Evolutionary conservation across 2,329 filamentous ascomycete genomes (phyloP), one percentile per base, ranked within the genome.

Genomic region (Periconia sp.): DNA sequence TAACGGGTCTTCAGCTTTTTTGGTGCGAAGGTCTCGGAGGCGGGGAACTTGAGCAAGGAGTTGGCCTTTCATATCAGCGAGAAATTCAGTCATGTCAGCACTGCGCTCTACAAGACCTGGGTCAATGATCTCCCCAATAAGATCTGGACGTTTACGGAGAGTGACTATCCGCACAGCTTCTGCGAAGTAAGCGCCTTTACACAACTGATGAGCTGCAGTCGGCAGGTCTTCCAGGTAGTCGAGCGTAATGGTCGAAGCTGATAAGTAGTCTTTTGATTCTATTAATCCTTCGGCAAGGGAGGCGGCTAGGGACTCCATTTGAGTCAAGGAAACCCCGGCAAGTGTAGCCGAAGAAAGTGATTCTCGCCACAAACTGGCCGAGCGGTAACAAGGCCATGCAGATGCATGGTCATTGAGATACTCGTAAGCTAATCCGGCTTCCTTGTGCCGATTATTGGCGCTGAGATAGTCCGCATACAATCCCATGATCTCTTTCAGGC

Each of bases 11-110:
- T 89, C 84, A 26, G 81, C 80, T 40, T 95, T 95, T 63, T 89
- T 92, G 39, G 78, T 75, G 1, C 92, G 85, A 18, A 99, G 80
- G 65, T 96, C 92, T 5, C 79, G 78, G 50, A 99, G 84, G 13
- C 94, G 87, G 0, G 92, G 91, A 0, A 96, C 83, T 65, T 99
- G 94, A 0, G 90, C 88, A 33, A 78, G 77, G 3, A 97, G 79
- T 68, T 99, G 94, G 0, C 78, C 78, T 67, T 89, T 90, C 81
- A 92, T 97, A 68, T 99, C 94, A 1, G 94, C 90, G 9, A 99
- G 82, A 46, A 97, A 85, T 66, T 97, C 94, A 1, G 91, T 96
- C 59, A 87, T 92, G 39, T 82, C 84, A 16, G 87, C 86, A 43
- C 94, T 85, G 2, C 88, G 85, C 44, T 97, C 92, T 4, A 85